Conservation (phyloP, 2,329 filamentous ascomycete genomes). For the Trichophyton schoenleinii region DNA sequence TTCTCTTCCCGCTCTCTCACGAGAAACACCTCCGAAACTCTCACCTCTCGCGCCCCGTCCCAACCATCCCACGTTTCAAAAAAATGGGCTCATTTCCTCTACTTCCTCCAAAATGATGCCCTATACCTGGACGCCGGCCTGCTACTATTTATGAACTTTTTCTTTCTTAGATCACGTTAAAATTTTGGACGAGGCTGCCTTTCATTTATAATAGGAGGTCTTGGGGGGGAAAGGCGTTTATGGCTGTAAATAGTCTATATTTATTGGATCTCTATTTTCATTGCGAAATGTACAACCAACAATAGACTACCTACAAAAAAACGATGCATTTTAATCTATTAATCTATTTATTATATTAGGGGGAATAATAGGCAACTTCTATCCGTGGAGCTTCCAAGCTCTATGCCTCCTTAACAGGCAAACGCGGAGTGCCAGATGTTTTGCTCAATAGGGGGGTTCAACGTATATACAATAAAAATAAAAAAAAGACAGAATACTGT, state of each 20-base stretch:
- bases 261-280: neutral
- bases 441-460: neutral
- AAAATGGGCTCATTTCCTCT: neutral
- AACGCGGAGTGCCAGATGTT: neutral
- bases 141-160: neutral
- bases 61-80: neutral
- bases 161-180: neutral
- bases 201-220: neutral
- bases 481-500: neutral
- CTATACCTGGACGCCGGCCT: neutral
- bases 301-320: neutral
- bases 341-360: neutral
- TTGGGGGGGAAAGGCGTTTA: neutral
- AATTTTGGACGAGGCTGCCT: neutral
- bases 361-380: neutral
- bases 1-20: neutral
- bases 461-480: slow-evolving; percentile 11
- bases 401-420: neutral
- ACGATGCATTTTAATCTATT: neutral
- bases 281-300: neutral
- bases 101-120: neutral
- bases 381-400: neutral
- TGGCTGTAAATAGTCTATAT: neutral
- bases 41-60: neutral
- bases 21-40: neutral